Percentiles rank a stretch among this genome's conserved stretches.
phyloP scores from a whole-genome alignment of 1,139 yeast species.

The Hyphopichia pseudoburtonii region DNA sequence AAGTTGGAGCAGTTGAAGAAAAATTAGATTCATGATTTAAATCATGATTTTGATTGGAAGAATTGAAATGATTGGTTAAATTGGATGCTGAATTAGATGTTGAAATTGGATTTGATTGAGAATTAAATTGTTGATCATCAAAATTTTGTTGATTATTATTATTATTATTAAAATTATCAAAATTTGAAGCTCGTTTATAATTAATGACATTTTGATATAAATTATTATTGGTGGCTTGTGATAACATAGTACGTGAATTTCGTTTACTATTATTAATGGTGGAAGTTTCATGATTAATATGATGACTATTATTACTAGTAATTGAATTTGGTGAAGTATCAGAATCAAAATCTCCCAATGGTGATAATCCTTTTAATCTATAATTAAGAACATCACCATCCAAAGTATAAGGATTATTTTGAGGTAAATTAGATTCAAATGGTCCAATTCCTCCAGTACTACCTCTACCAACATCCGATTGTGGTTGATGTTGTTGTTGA shows the following conservation, averaged over 20 bases:
- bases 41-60: neutral
- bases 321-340: constrained; percentile 25
- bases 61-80: neutral
- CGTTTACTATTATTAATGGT: constrained; percentile 9
- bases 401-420: neutral
- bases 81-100: neutral
- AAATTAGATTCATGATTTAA: neutral
- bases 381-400: constrained; percentile 3
- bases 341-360: constrained; percentile 25
- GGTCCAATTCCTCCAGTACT: neutral
- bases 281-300: constrained; percentile 4
- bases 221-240: neutral
- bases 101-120: constrained; percentile 1
- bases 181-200: neutral
- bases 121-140: constrained; percentile 1
- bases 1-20: constrained; percentile 1
- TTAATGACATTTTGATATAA: neutral
- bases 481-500: neutral
- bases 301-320: constrained; percentile 12
- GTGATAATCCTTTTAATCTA: constrained; percentile 19
- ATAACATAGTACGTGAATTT: constrained; percentile 8
- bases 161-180: neutral
- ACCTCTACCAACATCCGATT: neutral
- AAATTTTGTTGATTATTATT: neutral
- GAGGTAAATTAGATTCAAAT: no score